Conservation (phyloP, 2,329 filamentous ascomycete species). For the Alternaria brassicicola region DNA sequence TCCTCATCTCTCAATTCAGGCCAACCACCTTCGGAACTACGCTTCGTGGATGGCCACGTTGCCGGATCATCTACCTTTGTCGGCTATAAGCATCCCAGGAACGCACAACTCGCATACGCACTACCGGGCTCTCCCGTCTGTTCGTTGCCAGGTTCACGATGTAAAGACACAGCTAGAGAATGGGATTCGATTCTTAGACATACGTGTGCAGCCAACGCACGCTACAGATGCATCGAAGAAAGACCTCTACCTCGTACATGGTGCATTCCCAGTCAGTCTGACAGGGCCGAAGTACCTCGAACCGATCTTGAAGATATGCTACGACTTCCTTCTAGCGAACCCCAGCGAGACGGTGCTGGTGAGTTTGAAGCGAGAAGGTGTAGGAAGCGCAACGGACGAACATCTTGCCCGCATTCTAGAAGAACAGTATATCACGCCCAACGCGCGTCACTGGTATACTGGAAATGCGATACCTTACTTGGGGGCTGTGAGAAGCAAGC, state of each 20-base stretch:
- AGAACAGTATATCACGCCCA: conserved; percentile 68
- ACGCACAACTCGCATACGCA: conserved; percentile 94
- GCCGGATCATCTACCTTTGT: conserved; percentile 72
- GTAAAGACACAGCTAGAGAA: conserved; percentile 81
- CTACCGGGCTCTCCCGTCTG: conserved; percentile 84
- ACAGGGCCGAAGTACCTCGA: conserved; percentile 80
- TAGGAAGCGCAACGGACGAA: conserved; percentile 77
- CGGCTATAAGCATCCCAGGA: conserved; percentile 85
- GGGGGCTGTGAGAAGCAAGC: conserved; percentile 78
- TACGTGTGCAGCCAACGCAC: conserved; percentile 74
- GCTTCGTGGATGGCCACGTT: conserved; percentile 87
- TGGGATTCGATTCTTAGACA: conserved; percentile 92
- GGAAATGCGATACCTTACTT: conserved; percentile 75
- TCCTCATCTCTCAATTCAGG: conserved; percentile 40
- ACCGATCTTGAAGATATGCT: conserved; percentile 72
- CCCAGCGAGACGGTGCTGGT: conserved; percentile 83
- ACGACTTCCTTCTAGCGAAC: conserved; percentile 77
- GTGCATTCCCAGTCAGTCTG: conserved; percentile 85
- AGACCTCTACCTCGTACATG: conserved; percentile 82
- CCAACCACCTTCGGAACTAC: conserved; percentile 53
- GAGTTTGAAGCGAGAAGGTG: conserved; percentile 89
- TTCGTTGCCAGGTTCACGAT: conserved; percentile 86
- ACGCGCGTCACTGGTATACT: conserved; percentile 74
- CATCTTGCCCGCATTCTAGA: conserved; percentile 77
- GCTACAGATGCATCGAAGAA: conserved; percentile 65